Percentiles rank a stretch among this genome's conserved stretches.
phyloP scores from a whole-genome alignment of 345 rosid species.

The Murraya paniculata region DNA sequence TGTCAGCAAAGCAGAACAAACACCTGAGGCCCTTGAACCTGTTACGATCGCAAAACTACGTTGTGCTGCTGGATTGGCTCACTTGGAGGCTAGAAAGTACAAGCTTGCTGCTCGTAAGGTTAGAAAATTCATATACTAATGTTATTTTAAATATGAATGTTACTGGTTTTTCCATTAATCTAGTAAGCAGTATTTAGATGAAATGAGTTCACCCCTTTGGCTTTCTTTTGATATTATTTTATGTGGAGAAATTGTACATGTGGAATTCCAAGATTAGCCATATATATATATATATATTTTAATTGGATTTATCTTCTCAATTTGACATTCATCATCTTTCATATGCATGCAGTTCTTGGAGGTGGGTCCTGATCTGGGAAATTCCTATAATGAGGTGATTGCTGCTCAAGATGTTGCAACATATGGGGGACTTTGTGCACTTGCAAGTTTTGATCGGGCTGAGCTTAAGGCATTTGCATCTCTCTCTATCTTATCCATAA shows the following conservation, averaged over 20 bases:
- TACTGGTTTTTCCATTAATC: not conserved
- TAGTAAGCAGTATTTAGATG: not conserved
- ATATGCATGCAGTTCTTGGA: conserved; percentile 74
- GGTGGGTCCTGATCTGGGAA: conserved; percentile 88
- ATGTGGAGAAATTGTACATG: not conserved
- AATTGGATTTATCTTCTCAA: not conserved
- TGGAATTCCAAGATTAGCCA: not conserved
- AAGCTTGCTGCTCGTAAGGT: conserved; percentile 99
- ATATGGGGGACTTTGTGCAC: conserved; percentile 97
- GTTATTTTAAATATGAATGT: not conserved
- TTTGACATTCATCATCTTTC: not conserved
- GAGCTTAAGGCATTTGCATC: conserved; percentile 73
- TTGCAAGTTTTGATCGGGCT: conserved; percentile 94
- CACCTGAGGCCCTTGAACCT: conserved; percentile 67
- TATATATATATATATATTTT: not conserved
- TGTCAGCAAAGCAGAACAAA: conserved; percentile 92
- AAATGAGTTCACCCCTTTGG: not conserved
- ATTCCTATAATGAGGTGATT: conserved; percentile 80
- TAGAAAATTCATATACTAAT: conserved; percentile 15
- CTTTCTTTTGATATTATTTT: not conserved
- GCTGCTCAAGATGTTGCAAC: conserved; percentile 99
- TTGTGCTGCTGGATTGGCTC: conserved; percentile 95
- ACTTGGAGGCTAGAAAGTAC: conserved; percentile 80
- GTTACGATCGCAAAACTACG: conserved; percentile 60
- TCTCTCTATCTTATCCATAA: not conserved